Evolutionary conservation across 1,284 basidiomycete genomes (phyloP), one percentile per base, ranked within the genome.

Genomic region (Sanghuangporus sanghuang): DNA sequence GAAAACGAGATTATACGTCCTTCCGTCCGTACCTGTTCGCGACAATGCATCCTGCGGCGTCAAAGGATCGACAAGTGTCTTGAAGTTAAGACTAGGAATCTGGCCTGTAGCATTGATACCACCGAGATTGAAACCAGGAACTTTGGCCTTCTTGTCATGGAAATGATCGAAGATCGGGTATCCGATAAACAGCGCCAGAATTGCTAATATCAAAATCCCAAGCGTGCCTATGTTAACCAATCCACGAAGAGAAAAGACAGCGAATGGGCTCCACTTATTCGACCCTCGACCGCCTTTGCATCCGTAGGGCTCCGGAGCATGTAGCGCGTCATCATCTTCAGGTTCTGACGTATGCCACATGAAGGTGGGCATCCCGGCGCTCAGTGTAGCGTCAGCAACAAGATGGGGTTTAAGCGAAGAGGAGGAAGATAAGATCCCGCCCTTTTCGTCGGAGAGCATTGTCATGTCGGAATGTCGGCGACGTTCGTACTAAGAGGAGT

Each of bases 1-100:
- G 74, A 95, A 96, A 1, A 95, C 88, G 38, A 98, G 84, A 66
- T 88, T 80, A 75, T 92, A 95, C n/a, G 79, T 74, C 61, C 85
- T 79, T 3, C 92, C 91, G 69, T 95, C 92, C 7, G 83, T 77
- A 21, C 87, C 89, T 5, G 75, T 80, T 32, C 84, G 81, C 27
- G 78, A 77, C 56, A 71, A 72, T 16, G 79, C 91, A 35, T 77
- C 77, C 18, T 73, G 64, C 2, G 89, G 89, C 0, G 92, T 95
- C 39, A 87, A 86, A 2, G 72, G 60, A 72, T 96, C 93, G 67
- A 95, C 83, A 7, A 80, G 67, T 50, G 72, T 73, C 7, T 70
- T 67, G 38, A 67, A 62, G 40, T 71, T 66, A 16, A 78, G 72
- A 21, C 72, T 70, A 6, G 79, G 78, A 8, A 81, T 70, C 67